Percentiles rank a stretch among this genome's conserved stretches.
phyloP scores from a whole-genome alignment of 2,329 filamentous ascomycete genomes.

The Simplicillium sp. region DNA sequence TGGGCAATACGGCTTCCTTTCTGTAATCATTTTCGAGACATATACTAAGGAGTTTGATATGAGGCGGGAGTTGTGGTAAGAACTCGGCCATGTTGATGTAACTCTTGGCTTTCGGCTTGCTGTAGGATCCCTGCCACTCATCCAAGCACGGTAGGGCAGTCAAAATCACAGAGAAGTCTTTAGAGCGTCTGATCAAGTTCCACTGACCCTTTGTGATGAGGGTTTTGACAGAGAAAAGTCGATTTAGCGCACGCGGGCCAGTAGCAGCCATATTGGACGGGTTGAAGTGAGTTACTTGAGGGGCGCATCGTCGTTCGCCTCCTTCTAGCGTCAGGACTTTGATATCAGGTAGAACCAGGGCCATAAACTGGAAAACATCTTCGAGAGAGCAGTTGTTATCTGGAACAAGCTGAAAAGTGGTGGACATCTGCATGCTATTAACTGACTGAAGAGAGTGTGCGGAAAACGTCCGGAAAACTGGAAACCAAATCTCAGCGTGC shows the following conservation, averaged over 20 bases:
- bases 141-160: conserved; percentile 55
- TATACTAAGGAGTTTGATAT: conserved; percentile 55
- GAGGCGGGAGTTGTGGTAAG: conserved; percentile 45
- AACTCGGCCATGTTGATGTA: conserved; percentile 61
- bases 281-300: conserved; percentile 42
- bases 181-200: conserved; percentile 59
- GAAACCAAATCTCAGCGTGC: conserved; percentile 71
- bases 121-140: conserved; percentile 55
- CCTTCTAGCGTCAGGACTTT: conserved; percentile 64
- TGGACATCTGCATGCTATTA: conserved; percentile 31
- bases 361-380: conserved; percentile 58
- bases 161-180: conserved; percentile 54
- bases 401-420: conserved; percentile 45
- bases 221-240: conserved; percentile 49
- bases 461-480: conserved; percentile 51
- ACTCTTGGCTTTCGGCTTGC: conserved; percentile 64
- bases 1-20: conserved; percentile 50
- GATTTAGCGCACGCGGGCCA: conserved; percentile 24
- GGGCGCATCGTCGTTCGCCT: conserved; percentile 68
- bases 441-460: conserved; percentile 19
- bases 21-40: conserved; percentile 65
- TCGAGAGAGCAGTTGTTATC: conserved; percentile 61
- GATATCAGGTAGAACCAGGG: conserved; percentile 47
- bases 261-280: conserved; percentile 5
- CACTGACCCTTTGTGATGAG: conserved; percentile 67